These are phyloP conservation scores for Agrostemma githago DNA, from an alignment of 148 eudicot genomes.

Conservation along the genomic window DNA sequence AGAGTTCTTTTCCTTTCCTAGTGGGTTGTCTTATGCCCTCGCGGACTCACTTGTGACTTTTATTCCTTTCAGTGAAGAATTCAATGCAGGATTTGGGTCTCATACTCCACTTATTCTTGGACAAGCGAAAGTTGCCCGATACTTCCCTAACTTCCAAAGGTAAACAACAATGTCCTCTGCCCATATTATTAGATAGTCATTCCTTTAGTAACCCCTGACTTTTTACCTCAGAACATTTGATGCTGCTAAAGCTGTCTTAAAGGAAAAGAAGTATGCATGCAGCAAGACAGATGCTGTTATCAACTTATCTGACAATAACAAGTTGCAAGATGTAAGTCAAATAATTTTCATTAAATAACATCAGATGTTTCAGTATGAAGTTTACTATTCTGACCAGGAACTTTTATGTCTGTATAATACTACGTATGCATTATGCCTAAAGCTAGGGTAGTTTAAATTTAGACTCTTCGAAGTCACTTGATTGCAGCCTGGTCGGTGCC, in stretches of 20 bases:
- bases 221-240: constrained; percentile 52
- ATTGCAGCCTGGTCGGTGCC: background rate
- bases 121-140: constrained; percentile 84
- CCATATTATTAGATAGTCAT: constrained; percentile 2
- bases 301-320: constrained; percentile 57
- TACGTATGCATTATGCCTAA: background rate
- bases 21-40: background rate
- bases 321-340: constrained; percentile 71
- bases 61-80: constrained; percentile 74
- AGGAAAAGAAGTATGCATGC: constrained; percentile 65
- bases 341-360: constrained; percentile 2
- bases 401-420: background rate
- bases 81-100: constrained; percentile 93
- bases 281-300: constrained; percentile 67
- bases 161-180: constrained; percentile 28
- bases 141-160: constrained; percentile 78
- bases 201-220: constrained; percentile 8
- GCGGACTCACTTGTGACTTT: background rate
- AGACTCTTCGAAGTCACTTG: background rate
- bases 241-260: constrained; percentile 73
- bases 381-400: background rate
- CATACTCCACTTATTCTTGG: constrained; percentile 90
- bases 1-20: background rate
- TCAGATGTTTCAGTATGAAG: background rate
- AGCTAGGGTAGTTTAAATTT: background rate